Percentiles rank a stretch among this genome's conserved stretches.
Evolutionary conservation across 2,329 filamentous ascomycete species (phyloP).

Genomic region (Colletotrichum horii): DNA sequence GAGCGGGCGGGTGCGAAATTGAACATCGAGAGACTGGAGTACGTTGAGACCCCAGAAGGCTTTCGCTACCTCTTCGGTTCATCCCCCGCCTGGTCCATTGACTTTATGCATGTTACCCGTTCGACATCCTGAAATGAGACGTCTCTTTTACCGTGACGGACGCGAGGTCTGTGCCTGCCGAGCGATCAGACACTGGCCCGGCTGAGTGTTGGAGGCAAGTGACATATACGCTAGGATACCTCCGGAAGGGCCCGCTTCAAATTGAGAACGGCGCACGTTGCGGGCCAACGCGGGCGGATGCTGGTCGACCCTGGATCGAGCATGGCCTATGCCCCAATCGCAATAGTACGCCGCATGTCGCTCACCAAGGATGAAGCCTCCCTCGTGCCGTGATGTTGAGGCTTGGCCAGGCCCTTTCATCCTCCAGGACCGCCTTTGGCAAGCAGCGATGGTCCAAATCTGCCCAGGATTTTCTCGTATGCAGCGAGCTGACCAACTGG

Average conservation of each 20-base stretch:
- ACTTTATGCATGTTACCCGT: neutral
- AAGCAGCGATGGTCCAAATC: neutral
- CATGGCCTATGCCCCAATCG: constrained; percentile 8
- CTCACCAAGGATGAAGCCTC: neutral
- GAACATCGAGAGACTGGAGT: neutral
- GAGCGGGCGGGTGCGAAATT: neutral
- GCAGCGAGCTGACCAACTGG: constrained; percentile 46
- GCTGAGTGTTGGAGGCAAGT: neutral
- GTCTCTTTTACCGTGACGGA: neutral
- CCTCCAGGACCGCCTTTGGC: neutral
- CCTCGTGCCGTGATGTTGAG: neutral
- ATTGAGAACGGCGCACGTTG: constrained; percentile 19
- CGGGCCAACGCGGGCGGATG: constrained; percentile 20
- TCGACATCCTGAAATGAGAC: neutral
- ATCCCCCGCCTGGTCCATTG: neutral
- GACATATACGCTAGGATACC: neutral
- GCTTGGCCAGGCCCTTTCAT: neutral
- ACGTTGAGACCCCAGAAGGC: neutral
- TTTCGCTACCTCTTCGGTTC: neutral
- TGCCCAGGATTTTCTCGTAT: constrained; percentile 24
- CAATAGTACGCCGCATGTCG: neutral
- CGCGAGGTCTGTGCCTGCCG: constrained; percentile 9
- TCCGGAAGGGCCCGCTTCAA: constrained; percentile 19
- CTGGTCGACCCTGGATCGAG: constrained; percentile 9
- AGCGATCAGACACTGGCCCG: constrained; percentile 15